Evolutionary conservation across 805 yeast genomes (phyloP).

Genomic region (Danielozyma ontarioensis): DNA sequence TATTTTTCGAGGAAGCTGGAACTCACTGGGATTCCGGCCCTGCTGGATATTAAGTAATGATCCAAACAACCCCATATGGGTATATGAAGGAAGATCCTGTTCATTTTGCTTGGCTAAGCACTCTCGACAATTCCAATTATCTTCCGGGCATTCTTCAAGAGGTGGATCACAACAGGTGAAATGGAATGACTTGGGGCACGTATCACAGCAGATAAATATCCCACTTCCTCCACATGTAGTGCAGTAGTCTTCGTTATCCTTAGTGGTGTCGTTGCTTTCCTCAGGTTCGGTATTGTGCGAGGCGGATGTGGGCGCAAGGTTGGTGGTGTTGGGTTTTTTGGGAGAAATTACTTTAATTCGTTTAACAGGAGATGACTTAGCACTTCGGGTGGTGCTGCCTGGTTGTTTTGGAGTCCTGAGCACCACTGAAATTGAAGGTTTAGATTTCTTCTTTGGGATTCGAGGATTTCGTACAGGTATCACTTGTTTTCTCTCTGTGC

Average conservation of each 20-base stretch:
- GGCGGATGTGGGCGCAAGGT: constrained; percentile 19
- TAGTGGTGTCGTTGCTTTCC: constrained; percentile 8
- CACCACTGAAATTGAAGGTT: too few species aligned
- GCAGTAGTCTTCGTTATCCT: constrained; percentile 80
- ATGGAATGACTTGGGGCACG: constrained; percentile 89
- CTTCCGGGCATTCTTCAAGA: constrained; percentile 76
- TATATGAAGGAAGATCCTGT: constrained; percentile 14
- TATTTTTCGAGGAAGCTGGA: constrained; percentile 57
- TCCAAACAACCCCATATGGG: constrained; percentile 44
- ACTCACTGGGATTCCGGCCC: constrained; percentile 41
- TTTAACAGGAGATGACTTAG: constrained; percentile 6
- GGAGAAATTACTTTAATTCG: constrained; percentile 31
- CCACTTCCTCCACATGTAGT: constrained; percentile 89
- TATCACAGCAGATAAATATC: constrained; percentile 85
- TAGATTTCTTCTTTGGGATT: background rate
- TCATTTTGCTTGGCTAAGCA: constrained; percentile 49
- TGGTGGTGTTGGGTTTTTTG: constrained; percentile 21
- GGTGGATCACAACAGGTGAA: constrained; percentile 92
- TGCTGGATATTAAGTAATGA: constrained; percentile 65
- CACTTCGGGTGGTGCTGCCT: background rate
- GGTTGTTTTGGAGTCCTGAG: background rate
- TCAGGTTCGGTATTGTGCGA: constrained; percentile 5
- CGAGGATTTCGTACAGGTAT: background rate
- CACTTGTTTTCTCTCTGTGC: background rate
- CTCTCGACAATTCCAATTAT: constrained; percentile 83